Conservation (phyloP, 331 rosid genomes). For the Acacia concinna region DNA sequence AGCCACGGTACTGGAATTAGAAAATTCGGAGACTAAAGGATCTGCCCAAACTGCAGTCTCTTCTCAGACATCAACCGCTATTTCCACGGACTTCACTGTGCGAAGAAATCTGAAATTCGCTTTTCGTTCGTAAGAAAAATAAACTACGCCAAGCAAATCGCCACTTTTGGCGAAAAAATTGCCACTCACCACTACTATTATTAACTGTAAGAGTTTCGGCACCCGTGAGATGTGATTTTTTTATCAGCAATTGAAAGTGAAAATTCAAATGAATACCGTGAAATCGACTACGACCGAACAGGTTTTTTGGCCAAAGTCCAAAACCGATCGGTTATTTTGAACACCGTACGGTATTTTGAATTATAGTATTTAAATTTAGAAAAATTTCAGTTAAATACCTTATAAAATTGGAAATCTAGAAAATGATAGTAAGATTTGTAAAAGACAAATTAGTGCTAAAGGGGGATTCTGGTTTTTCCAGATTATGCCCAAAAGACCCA, state of each 20-base stretch:
- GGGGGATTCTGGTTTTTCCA: too few relatives aligned
- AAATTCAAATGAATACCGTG: conserved; percentile 25
- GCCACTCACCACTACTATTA: background rate
- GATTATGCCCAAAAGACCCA: too few relatives aligned
- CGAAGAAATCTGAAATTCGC: conserved; percentile 2
- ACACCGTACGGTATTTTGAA: too few relatives aligned
- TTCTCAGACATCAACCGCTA: conserved; percentile 5
- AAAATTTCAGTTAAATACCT: too few relatives aligned
- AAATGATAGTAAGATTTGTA: too few relatives aligned
- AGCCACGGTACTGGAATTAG: background rate
- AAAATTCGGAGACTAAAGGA: background rate
- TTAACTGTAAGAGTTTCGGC: background rate
- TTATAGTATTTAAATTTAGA: too few relatives aligned
- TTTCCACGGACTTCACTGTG: conserved; percentile 27
- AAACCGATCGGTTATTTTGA: too few relatives aligned
- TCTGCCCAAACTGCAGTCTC: background rate
- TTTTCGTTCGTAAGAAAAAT: background rate
- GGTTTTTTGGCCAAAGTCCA: background rate
- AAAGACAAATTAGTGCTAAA: too few relatives aligned
- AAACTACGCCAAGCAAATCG: background rate
- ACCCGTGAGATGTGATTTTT: background rate
- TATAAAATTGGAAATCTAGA: too few relatives aligned
- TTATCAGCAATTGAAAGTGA: background rate
- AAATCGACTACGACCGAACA: conserved; percentile 40
- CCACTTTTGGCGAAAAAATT: background rate